phyloP scores from a whole-genome alignment of 2,329 filamentous ascomycete genomes.

The Stemphylium vesicarium region DNA sequence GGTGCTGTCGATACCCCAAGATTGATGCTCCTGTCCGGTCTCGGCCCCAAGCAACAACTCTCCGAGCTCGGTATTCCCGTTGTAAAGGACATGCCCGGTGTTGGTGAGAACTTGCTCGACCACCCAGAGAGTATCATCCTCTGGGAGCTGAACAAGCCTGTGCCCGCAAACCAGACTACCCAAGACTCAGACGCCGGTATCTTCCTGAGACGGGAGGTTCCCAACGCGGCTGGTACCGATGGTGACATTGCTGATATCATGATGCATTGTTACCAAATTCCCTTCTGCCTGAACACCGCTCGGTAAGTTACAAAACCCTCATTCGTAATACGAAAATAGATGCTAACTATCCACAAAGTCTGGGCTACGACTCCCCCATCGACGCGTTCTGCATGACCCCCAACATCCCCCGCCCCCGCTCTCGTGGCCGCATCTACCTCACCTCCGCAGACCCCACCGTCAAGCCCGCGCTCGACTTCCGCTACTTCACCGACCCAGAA shows the following conservation, averaged over 20 bases:
- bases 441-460: slow-evolving; percentile 75
- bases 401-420: slow-evolving; percentile 84
- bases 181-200: slow-evolving; percentile 91
- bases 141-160: slow-evolving; percentile 81
- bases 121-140: slow-evolving; percentile 72
- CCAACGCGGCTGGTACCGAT: slow-evolving; percentile 72
- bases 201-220: slow-evolving; percentile 79
- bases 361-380: slow-evolving; percentile 74
- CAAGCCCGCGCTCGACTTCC: slow-evolving; percentile 86
- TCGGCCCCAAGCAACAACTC: slow-evolving; percentile 58
- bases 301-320: slow-evolving; percentile 51
- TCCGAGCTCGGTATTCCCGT: slow-evolving; percentile 58
- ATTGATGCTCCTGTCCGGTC: slow-evolving; percentile 61
- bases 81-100: slow-evolving; percentile 65
- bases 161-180: slow-evolving; percentile 80
- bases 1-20: slow-evolving; percentile 84
- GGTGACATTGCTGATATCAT: slow-evolving; percentile 83
- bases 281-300: slow-evolving; percentile 84
- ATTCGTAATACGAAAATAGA: neutral
- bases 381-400: slow-evolving; percentile 94
- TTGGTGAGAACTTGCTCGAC: slow-evolving; percentile 69
- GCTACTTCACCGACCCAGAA: slow-evolving; percentile 86
- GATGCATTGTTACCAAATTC: slow-evolving; percentile 98
- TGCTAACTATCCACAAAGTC: slow-evolving; percentile 39
- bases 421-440: slow-evolving; percentile 77